These are phyloP conservation scores for Tremella mesenterica DNA, from an alignment of 768 basidiomycete genomes.

Conservation along the genomic window DNA sequence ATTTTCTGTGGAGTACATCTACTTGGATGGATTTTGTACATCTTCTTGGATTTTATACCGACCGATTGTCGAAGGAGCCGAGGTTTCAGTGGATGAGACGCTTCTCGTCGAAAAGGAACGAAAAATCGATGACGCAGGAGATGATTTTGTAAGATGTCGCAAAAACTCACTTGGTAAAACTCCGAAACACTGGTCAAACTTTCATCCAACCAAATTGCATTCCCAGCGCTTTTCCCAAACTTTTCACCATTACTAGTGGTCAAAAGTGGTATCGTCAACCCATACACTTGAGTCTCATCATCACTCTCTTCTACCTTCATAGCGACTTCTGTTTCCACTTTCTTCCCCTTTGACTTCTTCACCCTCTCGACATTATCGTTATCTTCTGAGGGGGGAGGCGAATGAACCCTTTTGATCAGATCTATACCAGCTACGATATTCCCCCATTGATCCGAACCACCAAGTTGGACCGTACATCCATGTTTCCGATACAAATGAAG, in stretches of 20 bases:
- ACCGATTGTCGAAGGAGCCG: too few relatives aligned
- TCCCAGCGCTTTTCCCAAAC: constrained; percentile 94
- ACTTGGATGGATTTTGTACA: too few relatives aligned
- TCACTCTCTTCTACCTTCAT: not conserved
- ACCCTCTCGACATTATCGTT: constrained; percentile 32
- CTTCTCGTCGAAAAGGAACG: too few relatives aligned
- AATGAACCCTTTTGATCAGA: constrained; percentile 57
- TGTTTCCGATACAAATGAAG: constrained; percentile 57
- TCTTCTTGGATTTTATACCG: too few relatives aligned
- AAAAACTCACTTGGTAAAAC: constrained; percentile 74
- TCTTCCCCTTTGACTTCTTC: not conserved
- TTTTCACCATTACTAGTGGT: constrained; percentile 85
- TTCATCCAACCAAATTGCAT: constrained; percentile 83
- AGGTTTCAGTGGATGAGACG: too few relatives aligned
- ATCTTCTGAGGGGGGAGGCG: too few relatives aligned
- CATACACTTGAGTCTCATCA: constrained; percentile 52
- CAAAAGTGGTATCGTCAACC: constrained; percentile 86
- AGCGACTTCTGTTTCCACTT: not conserved
- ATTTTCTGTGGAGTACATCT: too few relatives aligned
- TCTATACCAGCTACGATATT: constrained; percentile 92
- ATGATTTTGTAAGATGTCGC: not conserved
- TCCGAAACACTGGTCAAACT: constrained; percentile 75
- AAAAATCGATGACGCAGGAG: too few relatives aligned
- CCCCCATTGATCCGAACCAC: constrained; percentile 97
- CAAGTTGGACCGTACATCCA: constrained; percentile 76